Evolutionary conservation across 306 rosid genomes (phyloP).

Genomic region (Inga oerstediana): DNA sequence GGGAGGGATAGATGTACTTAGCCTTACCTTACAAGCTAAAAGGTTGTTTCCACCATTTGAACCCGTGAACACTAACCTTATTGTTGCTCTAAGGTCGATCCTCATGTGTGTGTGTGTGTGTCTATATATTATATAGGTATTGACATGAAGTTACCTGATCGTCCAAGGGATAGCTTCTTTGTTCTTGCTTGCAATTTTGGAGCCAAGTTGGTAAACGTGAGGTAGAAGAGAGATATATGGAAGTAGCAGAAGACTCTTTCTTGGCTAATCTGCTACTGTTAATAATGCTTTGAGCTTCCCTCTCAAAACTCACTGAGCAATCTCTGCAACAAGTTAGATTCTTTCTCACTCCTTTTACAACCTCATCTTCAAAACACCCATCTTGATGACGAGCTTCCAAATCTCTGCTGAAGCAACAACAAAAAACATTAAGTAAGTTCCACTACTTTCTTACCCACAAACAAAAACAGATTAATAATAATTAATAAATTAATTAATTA

Average conservation of each 20-base stretch:
- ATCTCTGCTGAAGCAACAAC: slow-evolving; percentile 44
- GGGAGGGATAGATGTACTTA: too few species aligned
- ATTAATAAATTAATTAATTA: slow-evolving; percentile 26
- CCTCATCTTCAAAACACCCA: slow-evolving; percentile 28
- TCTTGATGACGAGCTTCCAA: slow-evolving; percentile 45
- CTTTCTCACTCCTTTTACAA: slow-evolving; percentile 35
- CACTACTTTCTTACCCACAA: background rate
- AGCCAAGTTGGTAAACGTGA: slow-evolving; percentile 75
- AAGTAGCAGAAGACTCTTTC: slow-evolving; percentile 28
- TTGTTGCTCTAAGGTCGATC: too few species aligned
- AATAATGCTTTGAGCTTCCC: slow-evolving; percentile 48
- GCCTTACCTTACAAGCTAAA: too few species aligned
- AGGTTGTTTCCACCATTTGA: too few species aligned
- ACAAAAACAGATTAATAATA: background rate
- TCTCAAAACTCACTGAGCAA: slow-evolving; percentile 53
- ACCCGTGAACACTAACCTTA: too few species aligned
- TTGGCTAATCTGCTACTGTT: slow-evolving; percentile 24
- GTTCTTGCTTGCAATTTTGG: slow-evolving; percentile 62
- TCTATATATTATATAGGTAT: too few species aligned
- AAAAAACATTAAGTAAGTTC: background rate
- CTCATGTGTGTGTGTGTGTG: too few species aligned
- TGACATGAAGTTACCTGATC: slow-evolving; percentile 42
- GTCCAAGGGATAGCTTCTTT: slow-evolving; percentile 26
- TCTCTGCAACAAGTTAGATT: slow-evolving; percentile 54
- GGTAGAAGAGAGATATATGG: background rate